These are phyloP conservation scores for Dendrostoma leiphaemia DNA, from an alignment of 2,329 filamentous ascomycete genomes.

Conservation along the genomic window DNA sequence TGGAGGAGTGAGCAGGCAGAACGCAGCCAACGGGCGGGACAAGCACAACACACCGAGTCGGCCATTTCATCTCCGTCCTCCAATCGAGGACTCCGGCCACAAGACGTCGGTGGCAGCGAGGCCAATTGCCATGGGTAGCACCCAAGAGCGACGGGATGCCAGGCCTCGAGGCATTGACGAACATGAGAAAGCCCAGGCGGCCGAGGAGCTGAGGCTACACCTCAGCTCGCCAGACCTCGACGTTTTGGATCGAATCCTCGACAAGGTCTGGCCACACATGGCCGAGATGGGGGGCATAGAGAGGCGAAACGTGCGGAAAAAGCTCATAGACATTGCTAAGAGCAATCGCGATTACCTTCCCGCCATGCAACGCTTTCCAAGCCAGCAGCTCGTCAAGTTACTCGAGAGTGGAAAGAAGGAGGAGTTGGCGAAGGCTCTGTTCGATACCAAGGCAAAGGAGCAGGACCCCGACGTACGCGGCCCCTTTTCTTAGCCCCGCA, in stretches of 20 bases:
- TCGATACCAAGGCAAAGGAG: neutral
- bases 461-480: slow-evolving; percentile 4
- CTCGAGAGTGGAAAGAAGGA: neutral
- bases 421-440: neutral
- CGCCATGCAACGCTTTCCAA: neutral
- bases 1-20: no score
- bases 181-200: neutral
- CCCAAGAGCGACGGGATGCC: neutral
- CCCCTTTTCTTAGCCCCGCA: neutral
- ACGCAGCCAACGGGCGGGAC: no score
- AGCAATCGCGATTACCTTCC: neutral
- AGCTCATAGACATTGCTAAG: neutral
- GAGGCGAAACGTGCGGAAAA: neutral
- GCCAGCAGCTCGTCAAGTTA: neutral
- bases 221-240: neutral
- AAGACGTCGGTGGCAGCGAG: no score
- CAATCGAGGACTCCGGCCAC: no score
- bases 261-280: neutral
- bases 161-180: neutral
- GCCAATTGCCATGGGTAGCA: neutral
- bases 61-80: no score
- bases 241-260: neutral
- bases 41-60: no score
- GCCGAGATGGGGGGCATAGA: neutral
- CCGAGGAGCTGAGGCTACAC: neutral